Base-by-base conservation (phyloP, 2,329 filamentous ascomycete species). In the Ramularia collo-cygni region DNA sequence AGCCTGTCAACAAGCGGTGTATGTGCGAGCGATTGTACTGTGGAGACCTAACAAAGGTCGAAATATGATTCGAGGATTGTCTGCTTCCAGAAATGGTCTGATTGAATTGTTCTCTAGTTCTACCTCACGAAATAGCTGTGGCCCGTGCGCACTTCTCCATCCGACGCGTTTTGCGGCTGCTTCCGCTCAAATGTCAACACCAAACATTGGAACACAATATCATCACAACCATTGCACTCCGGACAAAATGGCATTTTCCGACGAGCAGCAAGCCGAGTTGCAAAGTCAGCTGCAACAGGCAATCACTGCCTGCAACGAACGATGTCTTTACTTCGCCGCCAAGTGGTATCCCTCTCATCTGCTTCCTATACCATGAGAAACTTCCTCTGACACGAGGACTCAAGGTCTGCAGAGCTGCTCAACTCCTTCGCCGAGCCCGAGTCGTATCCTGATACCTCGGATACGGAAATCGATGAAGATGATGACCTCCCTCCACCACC, bases 291-390 rank as follows among this genome's bases (percentile, higher is more conserved):
- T 95, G 30, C 86, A 94, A 61, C 83, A 88, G 56, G 87, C 90
- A 19, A 82, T 92, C 3, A 74, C 92, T 16, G 88, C 88, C 60
- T 96, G 89, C 67, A 94, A 88, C 1, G 92, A 98, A 61, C 75
- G 92, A 62, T 95, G 92, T 63, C 75, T 98, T 9, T 96, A 95
- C 59, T 89, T 95, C 57, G 92, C 90, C 5, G 83, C 92, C 18
- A 96, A 96, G 79, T 98, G 92, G 92, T 95, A 41, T 55, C 19
- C 24, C 13, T 27, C 28, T 36, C 12, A 10, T 5, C 32, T 37
- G n/a, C 32, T n/a, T 24, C 21, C 10, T 24, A 10, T 16, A 6
- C n/a, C 5, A 6, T 6, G 12, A 37, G 21, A 24, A 24, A 24
- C 14, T 31, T 27, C 26, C 28, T 24, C 47, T 55, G 27, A 51